Evolutionary conservation across 768 basidiomycete genomes (phyloP).

Genomic region (Boletus vinaceobasis): DNA sequence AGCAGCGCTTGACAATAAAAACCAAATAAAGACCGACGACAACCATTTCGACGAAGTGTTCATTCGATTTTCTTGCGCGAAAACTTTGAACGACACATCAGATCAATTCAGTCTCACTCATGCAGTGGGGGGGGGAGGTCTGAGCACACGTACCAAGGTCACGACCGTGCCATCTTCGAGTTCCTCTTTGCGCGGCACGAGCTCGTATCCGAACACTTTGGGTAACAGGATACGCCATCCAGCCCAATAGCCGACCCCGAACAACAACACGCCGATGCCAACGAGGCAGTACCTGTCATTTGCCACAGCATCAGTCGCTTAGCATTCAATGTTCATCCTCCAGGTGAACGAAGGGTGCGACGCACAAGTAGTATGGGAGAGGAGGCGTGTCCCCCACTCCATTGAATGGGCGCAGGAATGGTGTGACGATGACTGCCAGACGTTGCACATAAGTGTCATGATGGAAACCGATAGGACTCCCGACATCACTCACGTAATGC

Average conservation of each 20-base stretch:
- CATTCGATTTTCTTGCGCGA: slow-evolving; percentile 5
- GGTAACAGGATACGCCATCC: slow-evolving; percentile 51
- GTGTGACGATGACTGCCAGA: slow-evolving; percentile 46
- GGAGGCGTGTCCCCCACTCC: slow-evolving; percentile 59
- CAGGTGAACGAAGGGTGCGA: slow-evolving; percentile 27
- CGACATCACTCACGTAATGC: slow-evolving; percentile 43
- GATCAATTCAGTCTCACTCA: background rate
- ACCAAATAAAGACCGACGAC: too few species aligned
- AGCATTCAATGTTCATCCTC: slow-evolving; percentile 15
- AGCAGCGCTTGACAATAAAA: too few species aligned
- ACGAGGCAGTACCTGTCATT: slow-evolving; percentile 47
- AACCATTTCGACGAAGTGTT: background rate
- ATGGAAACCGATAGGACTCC: background rate
- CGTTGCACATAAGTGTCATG: background rate
- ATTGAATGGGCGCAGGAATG: slow-evolving; percentile 52
- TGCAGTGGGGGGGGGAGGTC: background rate
- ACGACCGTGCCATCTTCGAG: slow-evolving; percentile 54
- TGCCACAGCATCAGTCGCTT: background rate
- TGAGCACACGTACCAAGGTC: slow-evolving; percentile 39
- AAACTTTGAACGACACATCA: slow-evolving; percentile 8
- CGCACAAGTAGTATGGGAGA: slow-evolving; percentile 53
- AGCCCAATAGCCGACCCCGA: slow-evolving; percentile 53
- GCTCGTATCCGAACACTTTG: slow-evolving; percentile 44
- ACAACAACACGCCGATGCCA: slow-evolving; percentile 45
- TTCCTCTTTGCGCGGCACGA: slow-evolving; percentile 46